Percentiles rank a stretch among this genome's conserved stretches.
Evolutionary conservation across 1,139 yeast genomes (phyloP).

Genomic region (Diutina mesorugosa): DNA sequence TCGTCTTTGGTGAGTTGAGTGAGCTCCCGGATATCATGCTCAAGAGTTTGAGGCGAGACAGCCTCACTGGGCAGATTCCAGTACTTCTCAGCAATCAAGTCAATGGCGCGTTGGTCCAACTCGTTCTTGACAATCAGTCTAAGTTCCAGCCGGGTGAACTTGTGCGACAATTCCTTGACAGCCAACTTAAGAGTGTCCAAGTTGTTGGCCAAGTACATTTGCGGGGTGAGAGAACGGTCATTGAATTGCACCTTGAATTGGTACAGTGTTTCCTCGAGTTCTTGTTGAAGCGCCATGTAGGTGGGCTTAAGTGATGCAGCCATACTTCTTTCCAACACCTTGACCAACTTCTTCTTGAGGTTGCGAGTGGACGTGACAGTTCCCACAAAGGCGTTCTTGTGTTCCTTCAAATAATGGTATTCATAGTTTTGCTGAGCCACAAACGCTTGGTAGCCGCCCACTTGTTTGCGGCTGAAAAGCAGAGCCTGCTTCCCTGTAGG

Average conservation of each 20-base stretch:
- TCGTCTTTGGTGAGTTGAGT: slow-evolving; percentile 49
- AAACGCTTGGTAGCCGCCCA: slow-evolving; percentile 31
- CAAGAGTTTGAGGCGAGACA: slow-evolving; percentile 8
- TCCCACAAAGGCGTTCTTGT: slow-evolving; percentile 46
- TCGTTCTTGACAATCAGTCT: slow-evolving; percentile 69
- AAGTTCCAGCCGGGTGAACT: slow-evolving; percentile 74
- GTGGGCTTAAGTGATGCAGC: slow-evolving; percentile 83
- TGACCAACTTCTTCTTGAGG: slow-evolving; percentile 70
- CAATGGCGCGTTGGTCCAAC: slow-evolving; percentile 79
- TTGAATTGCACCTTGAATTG: slow-evolving; percentile 93
- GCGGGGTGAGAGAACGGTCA: slow-evolving; percentile 87
- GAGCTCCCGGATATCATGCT: slow-evolving; percentile 33
- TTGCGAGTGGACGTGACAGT: slow-evolving; percentile 69
- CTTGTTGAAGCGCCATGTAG: slow-evolving; percentile 73
- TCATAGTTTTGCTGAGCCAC: slow-evolving; percentile 61
- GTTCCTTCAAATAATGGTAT: slow-evolving; percentile 40
- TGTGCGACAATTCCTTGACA: slow-evolving; percentile 74
- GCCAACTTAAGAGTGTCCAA: slow-evolving; percentile 79
- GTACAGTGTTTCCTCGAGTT: slow-evolving; percentile 85
- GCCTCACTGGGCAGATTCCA: slow-evolving; percentile 65
- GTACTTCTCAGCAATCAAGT: slow-evolving; percentile 76
- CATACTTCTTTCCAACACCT: slow-evolving; percentile 84
- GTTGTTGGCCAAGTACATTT: slow-evolving; percentile 84
- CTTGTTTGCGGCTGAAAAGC: slow-evolving; percentile 22
- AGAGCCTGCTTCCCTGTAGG: slow-evolving; percentile 24